phyloP scores from a whole-genome alignment of 116 monocot genomes.

The Thalassia testudinum region DNA sequence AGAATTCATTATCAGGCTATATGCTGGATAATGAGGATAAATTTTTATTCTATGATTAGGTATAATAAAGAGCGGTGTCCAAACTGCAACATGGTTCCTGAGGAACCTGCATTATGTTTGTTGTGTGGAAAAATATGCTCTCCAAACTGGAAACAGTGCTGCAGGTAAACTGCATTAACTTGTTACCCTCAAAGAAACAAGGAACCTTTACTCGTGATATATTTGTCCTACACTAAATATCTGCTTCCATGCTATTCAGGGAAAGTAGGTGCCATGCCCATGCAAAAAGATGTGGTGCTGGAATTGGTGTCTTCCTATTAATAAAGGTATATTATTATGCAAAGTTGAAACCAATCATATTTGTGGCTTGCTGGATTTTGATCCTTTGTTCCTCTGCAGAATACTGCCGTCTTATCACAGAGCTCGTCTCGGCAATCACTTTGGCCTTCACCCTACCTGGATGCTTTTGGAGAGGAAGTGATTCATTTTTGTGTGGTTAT shows the following conservation, averaged over 20 bases:
- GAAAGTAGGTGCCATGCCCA: conserved; percentile 59
- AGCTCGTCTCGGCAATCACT: conserved; percentile 49
- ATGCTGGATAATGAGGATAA: neutral
- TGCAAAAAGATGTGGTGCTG: conserved; percentile 76
- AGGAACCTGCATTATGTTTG: conserved; percentile 82
- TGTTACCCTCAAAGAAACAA: neutral
- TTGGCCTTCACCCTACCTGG: conserved; percentile 96
- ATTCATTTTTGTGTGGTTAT: neutral
- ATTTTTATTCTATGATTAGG: conserved; percentile 16
- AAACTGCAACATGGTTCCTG: conserved; percentile 41
- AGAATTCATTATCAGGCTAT: neutral
- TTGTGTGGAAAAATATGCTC: conserved; percentile 87
- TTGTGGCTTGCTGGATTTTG: neutral
- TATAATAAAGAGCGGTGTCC: conserved; percentile 59
- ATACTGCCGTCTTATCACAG: conserved; percentile 71
- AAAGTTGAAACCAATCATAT: neutral
- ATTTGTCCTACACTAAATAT: neutral
- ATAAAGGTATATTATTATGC: conserved; percentile 47
- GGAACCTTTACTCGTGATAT: neutral
- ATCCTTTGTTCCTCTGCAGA: conserved; percentile 28
- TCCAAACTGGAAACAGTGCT: conserved; percentile 51
- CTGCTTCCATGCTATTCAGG: conserved; percentile 13
- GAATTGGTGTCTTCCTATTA: conserved; percentile 80
- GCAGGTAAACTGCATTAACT: conserved; percentile 37
- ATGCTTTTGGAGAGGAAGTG: conserved; percentile 99